Evolutionary conservation across 352 stramenopile species (phyloP), one percentile per base, ranked within the genome.

Genomic region (Ophiocytium majus): DNA sequence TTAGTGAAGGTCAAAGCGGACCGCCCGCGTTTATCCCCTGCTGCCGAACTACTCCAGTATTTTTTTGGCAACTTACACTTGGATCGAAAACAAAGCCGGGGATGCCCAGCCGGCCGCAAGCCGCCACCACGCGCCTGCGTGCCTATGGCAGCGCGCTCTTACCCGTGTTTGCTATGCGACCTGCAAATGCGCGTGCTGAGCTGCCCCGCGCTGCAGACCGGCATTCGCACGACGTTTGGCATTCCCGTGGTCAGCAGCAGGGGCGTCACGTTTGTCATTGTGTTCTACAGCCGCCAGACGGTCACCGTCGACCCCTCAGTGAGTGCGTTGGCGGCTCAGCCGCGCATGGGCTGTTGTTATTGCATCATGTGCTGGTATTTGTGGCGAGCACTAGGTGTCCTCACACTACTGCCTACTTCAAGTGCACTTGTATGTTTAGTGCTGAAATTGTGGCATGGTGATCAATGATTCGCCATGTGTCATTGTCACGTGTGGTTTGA

Each of bases 211-310:
- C 37, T 50, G 50, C 63, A 86, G 49, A 86, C 83, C 37, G 83
- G 83, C 32, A 86, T 86, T 33, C 37, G 76, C 50, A 86, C 83
- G 10, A 86, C 64, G 33, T 86, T 86, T 81, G 83, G 83, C 0
- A 76, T 86, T 0, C 83, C 83, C 35, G 83, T 86, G 50, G 78
- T 86, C n/a, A 86, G 83, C 36, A 57, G 83, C n/a, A 80, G 50
- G 50, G 83, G 83, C 10, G 83, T 87, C 19, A 87, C 83, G 0
- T 87, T 87, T 35, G 79, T 87, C 0, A 87, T 87, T 32, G 83
- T 87, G 14, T 87, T 87, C 76, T 87, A 87, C 81, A 87, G 83
- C 83, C 76, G 83, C 32, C 33, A 19, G 31, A 50, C 81, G 9
- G 78, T 87, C 5, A 5, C 5, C 32, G 66, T 78, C 5, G 35